These are phyloP conservation scores for Magnusiomyces ingens DNA, from an alignment of 1,139 yeast species.

Conservation along the genomic window DNA sequence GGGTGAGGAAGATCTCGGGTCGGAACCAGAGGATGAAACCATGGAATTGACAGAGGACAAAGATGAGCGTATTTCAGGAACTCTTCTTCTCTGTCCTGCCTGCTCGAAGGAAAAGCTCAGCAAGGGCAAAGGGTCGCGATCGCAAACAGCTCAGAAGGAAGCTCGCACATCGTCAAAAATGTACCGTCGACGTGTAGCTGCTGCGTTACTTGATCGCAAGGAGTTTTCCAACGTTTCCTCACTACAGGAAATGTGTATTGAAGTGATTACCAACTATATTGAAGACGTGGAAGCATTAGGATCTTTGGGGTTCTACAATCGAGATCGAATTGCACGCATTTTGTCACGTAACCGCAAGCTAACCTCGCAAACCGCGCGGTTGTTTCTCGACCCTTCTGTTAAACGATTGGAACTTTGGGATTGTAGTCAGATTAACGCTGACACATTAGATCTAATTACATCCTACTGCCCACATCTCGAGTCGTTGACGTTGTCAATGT, in stretches of 20 bases:
- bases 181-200: constrained; percentile 71
- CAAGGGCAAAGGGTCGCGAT: constrained; percentile 19
- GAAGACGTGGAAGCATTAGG: constrained; percentile 72
- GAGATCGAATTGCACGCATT: constrained; percentile 63
- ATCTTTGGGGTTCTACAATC: constrained; percentile 62
- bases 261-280: constrained; percentile 62
- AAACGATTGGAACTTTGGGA: constrained; percentile 74
- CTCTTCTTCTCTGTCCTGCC: constrained; percentile 46
- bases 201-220: constrained; percentile 69
- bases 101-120: constrained; percentile 47
- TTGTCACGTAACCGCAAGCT: constrained; percentile 75
- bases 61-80: constrained; percentile 33
- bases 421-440: constrained; percentile 70
- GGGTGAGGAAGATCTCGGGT: not conserved
- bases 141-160: constrained; percentile 16
- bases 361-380: constrained; percentile 58
- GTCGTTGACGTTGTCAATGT: constrained; percentile 69
- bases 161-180: constrained; percentile 57
- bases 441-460: constrained; percentile 62
- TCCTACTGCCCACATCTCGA: constrained; percentile 72
- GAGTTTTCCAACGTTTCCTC: constrained; percentile 52
- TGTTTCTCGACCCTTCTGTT: constrained; percentile 61
- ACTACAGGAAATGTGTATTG: constrained; percentile 76
- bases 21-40: not conserved
- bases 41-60: constrained; percentile 25